Base-by-base conservation (phyloP, 768 basidiomycete genomes). In the Plicaturopsis crispa region DNA sequence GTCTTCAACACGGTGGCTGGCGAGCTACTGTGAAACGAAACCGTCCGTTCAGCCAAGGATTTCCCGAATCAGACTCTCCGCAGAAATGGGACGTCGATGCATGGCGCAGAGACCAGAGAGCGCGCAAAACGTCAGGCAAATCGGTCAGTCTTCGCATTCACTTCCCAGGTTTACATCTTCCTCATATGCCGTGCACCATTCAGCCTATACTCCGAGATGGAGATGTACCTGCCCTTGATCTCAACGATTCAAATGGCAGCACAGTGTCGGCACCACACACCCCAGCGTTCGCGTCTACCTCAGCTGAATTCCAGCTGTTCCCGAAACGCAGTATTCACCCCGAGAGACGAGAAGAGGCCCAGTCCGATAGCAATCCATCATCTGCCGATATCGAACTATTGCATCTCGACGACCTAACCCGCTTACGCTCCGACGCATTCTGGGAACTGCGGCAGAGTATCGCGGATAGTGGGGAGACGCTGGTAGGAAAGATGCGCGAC, bases 401-500 rank as follows among this genome's bases (percentile, higher is more conserved):
- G 19, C 47, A 56, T 21, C 35, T 53, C 12, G 52, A 42, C 4
- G 63, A 66, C 34, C 57, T 75, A 4, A 55, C 54, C 23, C 67
- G 62, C 30, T 60, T 83, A 35, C 73, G 75, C 40, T 75, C 80
- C 1, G 66, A 65, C 40, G 83, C 84, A 4, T 82, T 83, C 43
- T 67, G 69, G 56, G 79, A 83, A 46, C 69, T 86, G 26, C 75
- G 67, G 31, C 65, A 69, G 49, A 81, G 73, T 44, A 66, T 85
- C 16, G 65, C 66, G 20, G 73, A 82, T 47, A 75, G 65, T 45
- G 80, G 78, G 14, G 81, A 85, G 47, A 74, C 77, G 5, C 67
- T 85, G 34, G 69, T 86, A 10, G 71, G 66, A 40, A 76, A 78
- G 36, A 85, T 86, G 83, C 78, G 78, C 39, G 76, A 83, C 46